phyloP scores from a whole-genome alignment of 2,329 filamentous ascomycete species.

The Claviceps sp. region DNA sequence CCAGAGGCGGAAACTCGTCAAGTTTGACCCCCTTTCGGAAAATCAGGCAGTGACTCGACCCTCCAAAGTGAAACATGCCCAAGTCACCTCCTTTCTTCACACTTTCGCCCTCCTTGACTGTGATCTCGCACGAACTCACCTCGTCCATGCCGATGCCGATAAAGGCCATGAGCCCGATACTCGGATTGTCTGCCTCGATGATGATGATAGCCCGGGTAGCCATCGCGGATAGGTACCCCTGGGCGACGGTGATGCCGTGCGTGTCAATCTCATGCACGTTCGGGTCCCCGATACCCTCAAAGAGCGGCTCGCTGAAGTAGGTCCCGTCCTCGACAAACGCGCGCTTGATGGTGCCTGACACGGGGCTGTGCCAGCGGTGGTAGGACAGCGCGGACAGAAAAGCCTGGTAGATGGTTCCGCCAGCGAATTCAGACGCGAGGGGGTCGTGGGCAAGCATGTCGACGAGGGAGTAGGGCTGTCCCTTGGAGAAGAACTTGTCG shows the following conservation, averaged over 20 bases:
- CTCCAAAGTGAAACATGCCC: slow-evolving; percentile 75
- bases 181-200: slow-evolving; percentile 54
- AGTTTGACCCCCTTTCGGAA: slow-evolving; percentile 45
- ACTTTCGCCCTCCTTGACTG: slow-evolving; percentile 50
- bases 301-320: slow-evolving; percentile 49
- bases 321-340: slow-evolving; percentile 48
- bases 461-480: slow-evolving; percentile 50
- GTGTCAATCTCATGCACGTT: slow-evolving; percentile 22
- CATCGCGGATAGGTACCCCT: slow-evolving; percentile 54
- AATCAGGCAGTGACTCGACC: slow-evolving; percentile 54
- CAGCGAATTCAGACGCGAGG: slow-evolving; percentile 39
- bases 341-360: slow-evolving; percentile 45
- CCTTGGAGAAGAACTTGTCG: slow-evolving; percentile 56
- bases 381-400: slow-evolving; percentile 56
- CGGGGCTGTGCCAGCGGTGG: slow-evolving; percentile 60
- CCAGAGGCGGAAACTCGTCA: slow-evolving; percentile 23
- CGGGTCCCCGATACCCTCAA: slow-evolving; percentile 19
- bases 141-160: slow-evolving; percentile 66
- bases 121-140: slow-evolving; percentile 60
- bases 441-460: slow-evolving; percentile 50
- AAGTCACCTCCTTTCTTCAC: slow-evolving; percentile 57
- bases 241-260: slow-evolving; percentile 34
- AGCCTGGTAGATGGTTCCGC: slow-evolving; percentile 57
- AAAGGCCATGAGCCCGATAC: slow-evolving; percentile 57
- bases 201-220: slow-evolving; percentile 58